phyloP scores from a whole-genome alignment of 2,329 filamentous ascomycete genomes.

The Epichloe gansuensis region DNA sequence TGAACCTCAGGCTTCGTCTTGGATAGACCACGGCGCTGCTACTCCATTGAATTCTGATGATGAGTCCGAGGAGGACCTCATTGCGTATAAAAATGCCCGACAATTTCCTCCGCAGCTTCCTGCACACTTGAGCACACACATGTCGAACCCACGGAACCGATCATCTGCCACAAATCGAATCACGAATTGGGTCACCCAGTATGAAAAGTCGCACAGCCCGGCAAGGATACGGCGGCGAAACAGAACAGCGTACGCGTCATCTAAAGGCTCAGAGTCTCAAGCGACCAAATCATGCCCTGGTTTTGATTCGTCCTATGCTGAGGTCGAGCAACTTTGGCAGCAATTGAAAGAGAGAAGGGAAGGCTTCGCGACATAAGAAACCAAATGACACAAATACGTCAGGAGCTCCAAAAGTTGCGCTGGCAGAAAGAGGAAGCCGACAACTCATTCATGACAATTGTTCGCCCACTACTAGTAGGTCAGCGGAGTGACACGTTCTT shows the following conservation, averaged over 20 bases:
- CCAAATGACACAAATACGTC: constrained; percentile 22
- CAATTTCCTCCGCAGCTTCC: constrained; percentile 22
- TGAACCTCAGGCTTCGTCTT: constrained; percentile 2
- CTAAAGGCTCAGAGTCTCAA: constrained; percentile 6
- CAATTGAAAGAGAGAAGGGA: constrained; percentile 22
- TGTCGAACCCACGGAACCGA: constrained; percentile 13
- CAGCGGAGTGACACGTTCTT: constrained; percentile 10
- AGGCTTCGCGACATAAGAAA: constrained; percentile 17
- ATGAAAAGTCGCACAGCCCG: constrained; percentile 17
- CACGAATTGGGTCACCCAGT: constrained; percentile 21
- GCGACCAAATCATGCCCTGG: not conserved
- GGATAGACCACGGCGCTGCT: not conserved
- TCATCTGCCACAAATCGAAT: constrained; percentile 21
- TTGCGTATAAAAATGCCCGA: constrained; percentile 18
- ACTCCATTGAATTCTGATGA: constrained; percentile 10
- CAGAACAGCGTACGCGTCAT: constrained; percentile 1
- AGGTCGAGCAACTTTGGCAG: constrained; percentile 24
- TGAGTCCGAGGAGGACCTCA: constrained; percentile 17
- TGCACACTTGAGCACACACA: constrained; percentile 12
- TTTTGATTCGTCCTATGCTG: constrained; percentile 15
- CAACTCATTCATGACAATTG: constrained; percentile 27
- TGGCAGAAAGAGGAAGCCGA: constrained; percentile 24
- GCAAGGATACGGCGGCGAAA: constrained; percentile 9
- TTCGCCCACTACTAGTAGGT: constrained; percentile 25
- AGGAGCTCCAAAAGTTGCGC: constrained; percentile 19